Conservation (phyloP, 768 basidiomycete species). For the Vararia minispora region DNA sequence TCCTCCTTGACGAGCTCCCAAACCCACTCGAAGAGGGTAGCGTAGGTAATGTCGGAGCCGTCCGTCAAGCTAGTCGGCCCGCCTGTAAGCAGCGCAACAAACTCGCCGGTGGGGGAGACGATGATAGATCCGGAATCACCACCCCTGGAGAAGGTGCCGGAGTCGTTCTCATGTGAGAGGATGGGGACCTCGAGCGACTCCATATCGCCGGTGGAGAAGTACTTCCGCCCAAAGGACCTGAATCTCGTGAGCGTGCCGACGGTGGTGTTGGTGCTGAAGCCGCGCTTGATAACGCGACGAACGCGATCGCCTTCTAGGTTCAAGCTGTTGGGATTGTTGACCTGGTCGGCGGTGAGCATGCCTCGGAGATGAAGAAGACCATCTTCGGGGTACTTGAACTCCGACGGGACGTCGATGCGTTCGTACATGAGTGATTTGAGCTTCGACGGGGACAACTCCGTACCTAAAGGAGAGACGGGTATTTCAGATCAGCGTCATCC, state of each 20-base stretch:
- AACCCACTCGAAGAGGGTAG: conserved; percentile 15
- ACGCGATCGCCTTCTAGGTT: conserved; percentile 15
- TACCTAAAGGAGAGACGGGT: conserved; percentile 11
- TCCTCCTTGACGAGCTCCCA: conserved; percentile 15
- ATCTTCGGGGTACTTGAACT: conserved; percentile 19
- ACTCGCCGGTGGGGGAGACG: conserved; percentile 14
- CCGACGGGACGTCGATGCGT: conserved; percentile 14
- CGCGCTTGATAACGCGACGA: conserved; percentile 17
- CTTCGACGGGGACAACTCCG: conserved; percentile 7
- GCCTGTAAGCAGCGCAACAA: conserved; percentile 15
- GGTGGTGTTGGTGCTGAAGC: conserved; percentile 16
- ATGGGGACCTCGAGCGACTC: conserved; percentile 17
- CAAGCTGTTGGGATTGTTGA: conserved; percentile 15
- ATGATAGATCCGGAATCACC: conserved; percentile 18
- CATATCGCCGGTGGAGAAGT: conserved; percentile 10
- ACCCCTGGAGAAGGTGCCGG: conserved; percentile 16
- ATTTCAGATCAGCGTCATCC: conserved; percentile 8
- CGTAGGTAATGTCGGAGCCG: conserved; percentile 18
- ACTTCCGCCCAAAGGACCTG: conserved; percentile 15
- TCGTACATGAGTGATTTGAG: conserved; percentile 14
- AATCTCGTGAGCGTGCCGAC: conserved; percentile 15
- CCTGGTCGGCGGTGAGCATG: conserved; percentile 16
- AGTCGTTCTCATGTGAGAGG: conserved; percentile 13
- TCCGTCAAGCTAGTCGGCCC: conserved; percentile 14
- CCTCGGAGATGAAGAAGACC: conserved; percentile 15